phyloP scores from a whole-genome alignment of 2,329 filamentous ascomycete species.

The Periconia digitata region DNA sequence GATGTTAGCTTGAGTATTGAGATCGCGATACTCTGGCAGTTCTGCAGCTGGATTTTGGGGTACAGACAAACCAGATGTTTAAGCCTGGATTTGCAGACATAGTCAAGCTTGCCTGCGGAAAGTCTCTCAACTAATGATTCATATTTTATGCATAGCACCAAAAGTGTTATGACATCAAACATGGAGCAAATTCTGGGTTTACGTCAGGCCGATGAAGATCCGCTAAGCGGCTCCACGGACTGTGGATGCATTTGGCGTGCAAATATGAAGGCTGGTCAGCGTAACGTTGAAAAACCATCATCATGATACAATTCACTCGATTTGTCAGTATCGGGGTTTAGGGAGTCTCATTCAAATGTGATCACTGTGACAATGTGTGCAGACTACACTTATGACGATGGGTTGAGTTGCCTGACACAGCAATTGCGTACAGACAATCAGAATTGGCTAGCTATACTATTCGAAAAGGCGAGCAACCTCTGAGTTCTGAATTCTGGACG shows the following conservation, averaged over 20 bases:
- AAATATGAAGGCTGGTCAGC: background rate
- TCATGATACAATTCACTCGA: background rate
- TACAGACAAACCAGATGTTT: background rate
- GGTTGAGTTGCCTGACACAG: background rate
- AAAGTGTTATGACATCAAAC: background rate
- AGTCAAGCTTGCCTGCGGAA: background rate
- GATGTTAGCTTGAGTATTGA: background rate
- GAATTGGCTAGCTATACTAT: background rate
- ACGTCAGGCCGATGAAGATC: background rate
- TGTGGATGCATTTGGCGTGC: background rate
- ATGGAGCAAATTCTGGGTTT: background rate
- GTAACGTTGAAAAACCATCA: background rate
- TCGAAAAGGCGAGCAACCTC: background rate
- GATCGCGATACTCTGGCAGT: background rate
- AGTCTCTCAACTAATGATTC: background rate
- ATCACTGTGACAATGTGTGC: too few relatives aligned
- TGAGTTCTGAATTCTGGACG: too few relatives aligned
- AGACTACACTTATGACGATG: background rate
- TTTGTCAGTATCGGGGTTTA: background rate
- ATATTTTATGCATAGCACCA: background rate
- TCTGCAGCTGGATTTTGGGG: background rate
- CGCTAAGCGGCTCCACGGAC: background rate
- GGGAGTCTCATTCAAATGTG: background rate
- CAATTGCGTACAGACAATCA: background rate
- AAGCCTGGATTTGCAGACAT: background rate